Percentiles rank a stretch among this genome's conserved stretches.
Conservation (phyloP, 768 basidiomycete genomes). For the Suillus spraguei region DNA sequence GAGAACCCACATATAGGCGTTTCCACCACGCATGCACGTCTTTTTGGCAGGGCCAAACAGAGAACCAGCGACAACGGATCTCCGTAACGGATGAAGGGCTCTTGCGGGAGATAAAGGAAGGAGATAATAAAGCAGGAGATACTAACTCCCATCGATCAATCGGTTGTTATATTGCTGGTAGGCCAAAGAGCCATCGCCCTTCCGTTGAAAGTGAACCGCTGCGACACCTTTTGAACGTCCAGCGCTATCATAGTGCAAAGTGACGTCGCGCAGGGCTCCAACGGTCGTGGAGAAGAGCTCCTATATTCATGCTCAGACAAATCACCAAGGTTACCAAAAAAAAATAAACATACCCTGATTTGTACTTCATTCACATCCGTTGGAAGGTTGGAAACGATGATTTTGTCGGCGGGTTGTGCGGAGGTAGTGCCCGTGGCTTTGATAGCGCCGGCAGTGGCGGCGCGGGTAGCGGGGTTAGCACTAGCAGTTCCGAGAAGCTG, state of each 20-base stretch:
- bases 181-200: conserved; percentile 91
- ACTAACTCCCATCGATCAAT: conserved; percentile 99
- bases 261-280: conserved; percentile 82
- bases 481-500: conserved; percentile 62
- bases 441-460: conserved; percentile 47
- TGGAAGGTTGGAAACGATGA: conserved; percentile 95
- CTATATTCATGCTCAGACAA: conserved; percentile 42
- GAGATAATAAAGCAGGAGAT: conserved; percentile 48
- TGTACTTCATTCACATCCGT: conserved; percentile 90
- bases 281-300: conserved; percentile 92
- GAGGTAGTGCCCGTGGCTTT: conserved; percentile 43
- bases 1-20: conserved; percentile 32
- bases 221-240: conserved; percentile 94
- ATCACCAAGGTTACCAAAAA: conserved; percentile 4
- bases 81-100: conserved; percentile 20
- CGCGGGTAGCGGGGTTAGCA: conserved; percentile 51
- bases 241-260: conserved; percentile 78
- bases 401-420: conserved; percentile 69
- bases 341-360: conserved; percentile 68
- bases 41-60: conserved; percentile 21
- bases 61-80: conserved; percentile 25
- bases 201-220: conserved; percentile 79
- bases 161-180: conserved; percentile 96
- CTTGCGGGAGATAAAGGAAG: conserved; percentile 34
- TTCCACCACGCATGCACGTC: conserved; percentile 11